Evolutionary conservation across 1,139 yeast species (phyloP).

Genomic region (Geotrichum carabidarum): DNA sequence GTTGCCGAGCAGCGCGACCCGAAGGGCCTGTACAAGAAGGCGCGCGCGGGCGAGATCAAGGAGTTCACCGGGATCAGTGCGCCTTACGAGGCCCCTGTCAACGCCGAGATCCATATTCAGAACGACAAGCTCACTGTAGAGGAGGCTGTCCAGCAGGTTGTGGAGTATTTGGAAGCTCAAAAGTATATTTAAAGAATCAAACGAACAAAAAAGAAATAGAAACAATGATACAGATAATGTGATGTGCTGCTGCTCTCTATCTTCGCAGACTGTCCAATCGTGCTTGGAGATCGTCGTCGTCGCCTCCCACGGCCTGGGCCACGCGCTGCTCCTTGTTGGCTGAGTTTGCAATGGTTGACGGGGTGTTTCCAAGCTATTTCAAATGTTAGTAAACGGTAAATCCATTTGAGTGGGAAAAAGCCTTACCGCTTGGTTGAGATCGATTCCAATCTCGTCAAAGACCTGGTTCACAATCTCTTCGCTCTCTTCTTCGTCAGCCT

Average conservation of each 20-base stretch:
- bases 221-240: not conserved
- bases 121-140: slow-evolving; percentile 70
- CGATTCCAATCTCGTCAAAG: slow-evolving; percentile 92
- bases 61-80: slow-evolving; percentile 95
- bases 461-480: slow-evolving; percentile 91
- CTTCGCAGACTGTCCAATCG: slow-evolving; percentile 78
- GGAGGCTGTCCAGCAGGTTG: slow-evolving; percentile 70
- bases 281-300: slow-evolving; percentile 85
- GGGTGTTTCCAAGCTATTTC: slow-evolving; percentile 54
- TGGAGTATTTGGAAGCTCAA: slow-evolving; percentile 59
- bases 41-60: slow-evolving; percentile 88
- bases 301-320: slow-evolving; percentile 51
- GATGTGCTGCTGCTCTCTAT: slow-evolving; percentile 21
- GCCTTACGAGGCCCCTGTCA: slow-evolving; percentile 88
- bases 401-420: not conserved
- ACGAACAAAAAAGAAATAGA: not conserved
- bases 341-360: slow-evolving; percentile 45
- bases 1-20: slow-evolving; percentile 97
- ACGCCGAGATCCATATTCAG: slow-evolving; percentile 75
- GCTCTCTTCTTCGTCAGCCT: slow-evolving; percentile 80
- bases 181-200: slow-evolving; percentile 39
- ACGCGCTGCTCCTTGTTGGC: slow-evolving; percentile 40
- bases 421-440: slow-evolving; percentile 50
- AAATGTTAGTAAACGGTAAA: slow-evolving; percentile 28
- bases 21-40: slow-evolving; percentile 92